A percentile compares a stretch with the other conserved stretches of the same genome.
phyloP scores from a whole-genome alignment of 306 rosid genomes.

The Prunus salicina region DNA sequence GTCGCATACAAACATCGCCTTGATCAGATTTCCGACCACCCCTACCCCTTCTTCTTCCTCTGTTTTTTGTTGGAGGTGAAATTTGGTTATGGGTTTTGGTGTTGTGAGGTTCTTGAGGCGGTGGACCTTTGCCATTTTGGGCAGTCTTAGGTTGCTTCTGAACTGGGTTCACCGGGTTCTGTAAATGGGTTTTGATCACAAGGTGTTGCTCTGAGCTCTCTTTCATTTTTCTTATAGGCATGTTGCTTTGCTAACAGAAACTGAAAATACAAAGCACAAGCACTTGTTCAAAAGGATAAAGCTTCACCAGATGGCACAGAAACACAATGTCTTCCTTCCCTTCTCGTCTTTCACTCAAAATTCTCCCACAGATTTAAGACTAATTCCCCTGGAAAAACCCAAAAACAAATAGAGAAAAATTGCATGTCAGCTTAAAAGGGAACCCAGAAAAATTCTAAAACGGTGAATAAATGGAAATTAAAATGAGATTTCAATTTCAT shows the following conservation, averaged over 20 bases:
- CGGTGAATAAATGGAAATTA: slow-evolving; percentile 31
- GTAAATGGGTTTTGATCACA: slow-evolving; percentile 82
- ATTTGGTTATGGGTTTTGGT: slow-evolving; percentile 49
- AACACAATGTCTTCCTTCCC: slow-evolving; percentile 10
- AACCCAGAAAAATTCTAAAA: slow-evolving; percentile 15
- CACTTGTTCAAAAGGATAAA: slow-evolving; percentile 23
- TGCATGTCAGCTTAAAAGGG: slow-evolving; percentile 41
- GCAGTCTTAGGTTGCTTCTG: slow-evolving; percentile 64
- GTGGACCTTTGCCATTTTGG: slow-evolving; percentile 84
- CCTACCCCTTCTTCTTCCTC: slow-evolving; percentile 81
- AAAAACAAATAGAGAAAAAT: slow-evolving; percentile 32
- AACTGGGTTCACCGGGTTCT: slow-evolving; percentile 55
- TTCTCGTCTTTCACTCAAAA: slow-evolving; percentile 31
- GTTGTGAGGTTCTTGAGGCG: slow-evolving; percentile 43
- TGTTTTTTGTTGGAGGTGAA: slow-evolving; percentile 60
- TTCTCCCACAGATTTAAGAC: slow-evolving; percentile 35
- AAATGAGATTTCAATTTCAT: slow-evolving; percentile 44
- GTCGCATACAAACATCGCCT: slow-evolving; percentile 75
- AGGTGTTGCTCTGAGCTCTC: slow-evolving; percentile 94
- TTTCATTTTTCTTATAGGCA: slow-evolving; percentile 95
- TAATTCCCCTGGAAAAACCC: slow-evolving; percentile 33
- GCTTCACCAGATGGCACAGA: slow-evolving; percentile 34
- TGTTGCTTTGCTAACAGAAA: slow-evolving; percentile 36
- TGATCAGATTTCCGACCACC: slow-evolving; percentile 86
- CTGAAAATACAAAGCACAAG: slow-evolving; percentile 14